A percentile compares a stretch with the other conserved stretches of the same genome.
Conservation (phyloP, 2,329 filamentous ascomycete species). For the Myriangium duriaei region DNA sequence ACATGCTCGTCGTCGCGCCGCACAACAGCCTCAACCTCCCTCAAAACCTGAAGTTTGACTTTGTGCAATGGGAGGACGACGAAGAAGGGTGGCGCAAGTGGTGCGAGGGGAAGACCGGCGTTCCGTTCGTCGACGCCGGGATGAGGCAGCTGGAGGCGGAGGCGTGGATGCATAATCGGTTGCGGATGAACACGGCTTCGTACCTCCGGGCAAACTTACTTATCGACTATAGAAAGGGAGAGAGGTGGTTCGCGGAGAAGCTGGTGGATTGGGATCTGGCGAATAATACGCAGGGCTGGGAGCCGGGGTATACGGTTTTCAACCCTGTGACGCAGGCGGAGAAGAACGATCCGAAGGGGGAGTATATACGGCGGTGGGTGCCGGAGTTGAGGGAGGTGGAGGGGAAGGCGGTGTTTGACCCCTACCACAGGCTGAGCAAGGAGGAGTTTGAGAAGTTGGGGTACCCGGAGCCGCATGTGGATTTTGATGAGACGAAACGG, state of each 20-base stretch:
- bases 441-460: constrained; percentile 37
- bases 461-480: constrained; percentile 34
- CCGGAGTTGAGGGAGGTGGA: constrained; percentile 27
- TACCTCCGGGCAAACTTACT: constrained; percentile 39
- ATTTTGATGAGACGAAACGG: constrained; percentile 31
- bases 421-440: constrained; percentile 30
- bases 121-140: constrained; percentile 39
- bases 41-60: constrained; percentile 40
- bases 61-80: constrained; percentile 39
- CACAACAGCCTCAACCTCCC: constrained; percentile 40
- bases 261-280: constrained; percentile 36
- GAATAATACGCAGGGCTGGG: constrained; percentile 42
- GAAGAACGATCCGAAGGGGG: constrained; percentile 26
- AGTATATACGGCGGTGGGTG: constrained; percentile 27
- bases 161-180: constrained; percentile 41
- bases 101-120: constrained; percentile 34
- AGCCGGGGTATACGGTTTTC: constrained; percentile 39
- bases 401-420: constrained; percentile 39
- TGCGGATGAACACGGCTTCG: constrained; percentile 37
- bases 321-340: constrained; percentile 30
- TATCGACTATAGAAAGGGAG: constrained; percentile 37
- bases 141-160: constrained; percentile 39
- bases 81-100: constrained; percentile 38
- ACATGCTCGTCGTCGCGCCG: constrained; percentile 34
- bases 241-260: constrained; percentile 40